These are phyloP conservation scores for Xylaria arbuscula DNA, from an alignment of 2,329 filamentous ascomycete species.

Conservation along the genomic window DNA sequence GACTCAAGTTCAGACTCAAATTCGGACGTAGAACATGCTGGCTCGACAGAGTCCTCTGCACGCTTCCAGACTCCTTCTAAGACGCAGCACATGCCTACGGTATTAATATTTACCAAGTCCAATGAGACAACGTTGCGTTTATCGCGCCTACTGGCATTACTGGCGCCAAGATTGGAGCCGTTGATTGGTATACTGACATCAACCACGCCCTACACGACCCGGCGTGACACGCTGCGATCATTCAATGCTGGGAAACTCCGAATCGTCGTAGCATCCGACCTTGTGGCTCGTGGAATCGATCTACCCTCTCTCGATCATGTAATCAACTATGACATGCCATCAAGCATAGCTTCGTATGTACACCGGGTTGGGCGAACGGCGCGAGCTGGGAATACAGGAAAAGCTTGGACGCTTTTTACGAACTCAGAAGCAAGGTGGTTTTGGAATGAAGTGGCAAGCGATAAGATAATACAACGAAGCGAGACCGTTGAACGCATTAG, in stretches of 20 bases:
- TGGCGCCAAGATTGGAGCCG: constrained; percentile 68
- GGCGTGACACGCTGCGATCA: constrained; percentile 73
- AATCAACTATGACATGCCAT: constrained; percentile 92
- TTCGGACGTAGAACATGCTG: constrained; percentile 28
- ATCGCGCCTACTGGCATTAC: constrained; percentile 78
- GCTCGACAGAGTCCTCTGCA: constrained; percentile 6
- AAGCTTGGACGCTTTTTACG: constrained; percentile 87
- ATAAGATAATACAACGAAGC: constrained; percentile 53
- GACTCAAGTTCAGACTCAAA: constrained; percentile 47
- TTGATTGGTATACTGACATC: constrained; percentile 79
- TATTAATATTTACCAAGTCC: constrained; percentile 89
- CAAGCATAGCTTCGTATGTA: constrained; percentile 83
- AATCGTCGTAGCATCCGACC: constrained; percentile 89
- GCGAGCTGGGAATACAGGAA: constrained; percentile 78
- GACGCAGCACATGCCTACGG: constrained; percentile 53
- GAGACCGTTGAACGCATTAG: constrained; percentile 61
- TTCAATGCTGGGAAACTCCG: constrained; percentile 72
- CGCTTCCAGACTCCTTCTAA: constrained; percentile 5
- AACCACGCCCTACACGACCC: constrained; percentile 77
- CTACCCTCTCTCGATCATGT: constrained; percentile 83
- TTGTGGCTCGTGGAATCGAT: constrained; percentile 92
- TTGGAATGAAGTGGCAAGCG: constrained; percentile 79
- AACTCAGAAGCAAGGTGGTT: constrained; percentile 92
- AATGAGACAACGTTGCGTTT: constrained; percentile 90
- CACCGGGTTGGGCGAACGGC: constrained; percentile 94